phyloP scores from a whole-genome alignment of 1,139 yeast genomes.

The Candida sanyaensis region DNA sequence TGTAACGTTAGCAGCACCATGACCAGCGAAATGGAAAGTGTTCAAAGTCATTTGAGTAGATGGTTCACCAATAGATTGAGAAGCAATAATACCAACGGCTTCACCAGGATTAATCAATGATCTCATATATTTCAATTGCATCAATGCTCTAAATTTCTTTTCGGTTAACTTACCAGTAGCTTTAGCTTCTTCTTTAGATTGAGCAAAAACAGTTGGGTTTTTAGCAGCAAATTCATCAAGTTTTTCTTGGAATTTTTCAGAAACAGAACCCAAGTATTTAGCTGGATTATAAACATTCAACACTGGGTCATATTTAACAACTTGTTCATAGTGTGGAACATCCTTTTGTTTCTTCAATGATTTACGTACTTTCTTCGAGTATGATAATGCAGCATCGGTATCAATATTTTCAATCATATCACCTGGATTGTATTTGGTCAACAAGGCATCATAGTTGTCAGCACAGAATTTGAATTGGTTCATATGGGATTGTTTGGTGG shows the following conservation, averaged over 20 bases:
- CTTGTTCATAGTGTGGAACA: slow-evolving; percentile 64
- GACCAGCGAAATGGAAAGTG: slow-evolving; percentile 99
- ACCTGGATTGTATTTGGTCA: slow-evolving; percentile 86
- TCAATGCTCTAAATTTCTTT: slow-evolving; percentile 90
- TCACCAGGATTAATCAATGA: slow-evolving; percentile 96
- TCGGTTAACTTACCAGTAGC: slow-evolving; percentile 60
- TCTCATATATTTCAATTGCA: slow-evolving; percentile 98
- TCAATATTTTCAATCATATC: slow-evolving; percentile 73
- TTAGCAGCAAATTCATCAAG: slow-evolving; percentile 67
- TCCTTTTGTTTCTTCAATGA: slow-evolving; percentile 64
- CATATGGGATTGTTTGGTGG: slow-evolving; percentile 93
- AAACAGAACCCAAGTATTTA: slow-evolving; percentile 87
- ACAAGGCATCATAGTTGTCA: slow-evolving; percentile 84
- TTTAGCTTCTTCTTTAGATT: slow-evolving; percentile 47
- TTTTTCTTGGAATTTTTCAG: slow-evolving; percentile 83
- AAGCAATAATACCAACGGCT: slow-evolving; percentile 97
- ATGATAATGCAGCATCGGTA: slow-evolving; percentile 76
- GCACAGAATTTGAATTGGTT: slow-evolving; percentile 90
- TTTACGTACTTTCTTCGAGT: slow-evolving; percentile 82
- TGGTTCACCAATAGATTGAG: slow-evolving; percentile 99
- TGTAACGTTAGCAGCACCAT: slow-evolving; percentile 99
- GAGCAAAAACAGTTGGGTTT: slow-evolving; percentile 56
- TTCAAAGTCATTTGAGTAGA: slow-evolving; percentile 99
- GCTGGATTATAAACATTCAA: slow-evolving; percentile 85
- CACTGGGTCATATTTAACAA: slow-evolving; percentile 82